Evolutionary conservation across 1,284 basidiomycete species (phyloP), one percentile per base, ranked within the genome.

Genomic region (Bondarzewia mesenterica): DNA sequence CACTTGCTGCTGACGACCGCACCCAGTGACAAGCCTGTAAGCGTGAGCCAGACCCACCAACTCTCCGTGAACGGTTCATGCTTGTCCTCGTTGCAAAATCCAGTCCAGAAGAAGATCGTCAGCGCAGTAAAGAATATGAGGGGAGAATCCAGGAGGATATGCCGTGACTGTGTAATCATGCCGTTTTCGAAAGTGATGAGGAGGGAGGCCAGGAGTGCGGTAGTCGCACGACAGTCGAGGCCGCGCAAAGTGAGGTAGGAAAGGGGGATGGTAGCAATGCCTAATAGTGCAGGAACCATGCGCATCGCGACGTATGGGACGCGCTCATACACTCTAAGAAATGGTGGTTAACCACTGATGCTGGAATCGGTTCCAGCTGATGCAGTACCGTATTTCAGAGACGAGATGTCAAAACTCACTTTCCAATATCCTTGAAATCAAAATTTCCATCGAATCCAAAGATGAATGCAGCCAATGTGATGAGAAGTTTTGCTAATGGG

Each of bases 281-380:
- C 95, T 50, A 99, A 78, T n/a, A 80, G 63, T 4, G 92, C 94
- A 4, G 94, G 93, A 37, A 99, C 74, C 65, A 91, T 74, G 23
- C 96, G 89, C 95, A 99, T 98, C 44, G 89, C 88, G 52, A 98
- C 82, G 62, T 98, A 99, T 1, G 96, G 96, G 6, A 94, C 92
- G 54, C 81, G 72, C 53, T 86, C 82, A 64, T 94, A 96, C 20
- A 78, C 66, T 66, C 90, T 93, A 59, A 1, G 35, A 44, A n/a
- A n/a, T n/a, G n/a, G n/a, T n/a, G n/a, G n/a, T n/a, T n/a, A n/a
- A n/a, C n/a, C n/a, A n/a, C n/a, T n/a, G n/a, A n/a, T n/a, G n/a
- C n/a, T n/a, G n/a, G n/a, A n/a, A n/a, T n/a, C n/a, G n/a, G n/a
- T n/a, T n/a, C n/a, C n/a, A n/a, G n/a, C n/a, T n/a, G n/a, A n/a